Evolutionary conservation across 805 yeast species (phyloP).

Genomic region (Schwanniomyces occidentalis): DNA sequence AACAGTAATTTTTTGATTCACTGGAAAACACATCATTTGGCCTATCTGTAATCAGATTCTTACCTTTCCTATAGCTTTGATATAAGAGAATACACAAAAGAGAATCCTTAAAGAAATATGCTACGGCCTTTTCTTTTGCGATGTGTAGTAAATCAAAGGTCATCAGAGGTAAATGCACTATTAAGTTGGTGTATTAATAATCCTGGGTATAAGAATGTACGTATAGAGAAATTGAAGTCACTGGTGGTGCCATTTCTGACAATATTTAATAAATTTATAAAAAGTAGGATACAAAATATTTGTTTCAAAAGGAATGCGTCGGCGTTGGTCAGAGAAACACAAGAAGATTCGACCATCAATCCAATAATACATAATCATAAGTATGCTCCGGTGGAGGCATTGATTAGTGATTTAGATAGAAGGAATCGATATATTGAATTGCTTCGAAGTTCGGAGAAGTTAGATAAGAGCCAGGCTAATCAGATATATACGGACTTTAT

Average conservation of each 20-base stretch:
- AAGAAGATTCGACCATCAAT: neutral
- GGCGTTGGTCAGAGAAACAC: no score
- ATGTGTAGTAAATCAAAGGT: constrained; percentile 2
- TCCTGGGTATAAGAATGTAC: constrained; percentile 8
- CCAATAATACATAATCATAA: neutral
- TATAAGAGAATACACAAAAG: neutral
- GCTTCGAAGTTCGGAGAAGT: constrained; percentile 7
- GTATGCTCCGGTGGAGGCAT: neutral
- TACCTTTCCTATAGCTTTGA: no score
- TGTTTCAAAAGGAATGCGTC: constrained; percentile 1
- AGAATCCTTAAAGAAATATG: constrained; percentile 3
- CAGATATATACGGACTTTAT: constrained; percentile 17
- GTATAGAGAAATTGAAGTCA: constrained; percentile 6
- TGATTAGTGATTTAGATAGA: neutral
- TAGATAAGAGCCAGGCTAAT: constrained; percentile 10
- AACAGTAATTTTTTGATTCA: no score
- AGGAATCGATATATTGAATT: constrained; percentile 14
- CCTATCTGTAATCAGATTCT: no score
- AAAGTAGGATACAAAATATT: neutral
- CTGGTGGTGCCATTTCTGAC: constrained; percentile 5
- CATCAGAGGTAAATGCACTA: constrained; percentile 5
- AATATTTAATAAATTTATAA: neutral
- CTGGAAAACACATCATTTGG: no score
- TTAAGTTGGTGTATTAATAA: constrained; percentile 7
- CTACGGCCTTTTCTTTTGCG: constrained; percentile 7